phyloP scores from a whole-genome alignment of 495 filamentous ascomycete genomes.

The Staphylotrichum tortipilum region DNA sequence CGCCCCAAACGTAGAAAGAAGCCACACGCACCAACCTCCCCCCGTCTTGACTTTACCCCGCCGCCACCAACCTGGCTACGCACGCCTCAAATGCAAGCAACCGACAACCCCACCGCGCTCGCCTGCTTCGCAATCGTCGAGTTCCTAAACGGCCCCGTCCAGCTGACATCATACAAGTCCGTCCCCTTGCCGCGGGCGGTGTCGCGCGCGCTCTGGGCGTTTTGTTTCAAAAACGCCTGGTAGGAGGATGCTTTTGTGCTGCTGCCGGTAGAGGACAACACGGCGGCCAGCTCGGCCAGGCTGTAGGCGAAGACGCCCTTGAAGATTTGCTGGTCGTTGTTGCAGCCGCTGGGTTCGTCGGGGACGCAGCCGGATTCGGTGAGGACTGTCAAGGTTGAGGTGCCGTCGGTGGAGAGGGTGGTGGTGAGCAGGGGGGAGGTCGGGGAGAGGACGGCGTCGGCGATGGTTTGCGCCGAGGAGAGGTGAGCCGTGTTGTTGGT shows the following conservation, averaged over 20 bases:
- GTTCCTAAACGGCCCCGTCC: conserved; percentile 46
- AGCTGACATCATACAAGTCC: conserved; percentile 45
- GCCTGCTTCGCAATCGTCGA: conserved; percentile 49
- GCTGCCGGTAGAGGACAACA: not conserved
- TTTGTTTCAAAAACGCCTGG: conserved; percentile 42
- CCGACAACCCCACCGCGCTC: conserved; percentile 50
- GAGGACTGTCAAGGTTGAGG: no score
- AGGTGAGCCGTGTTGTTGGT: conserved; percentile 34
- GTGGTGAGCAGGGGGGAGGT: conserved; percentile 24
- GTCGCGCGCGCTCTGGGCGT: conserved; percentile 49
- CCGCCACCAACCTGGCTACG: not conserved
- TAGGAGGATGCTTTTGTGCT: no score
- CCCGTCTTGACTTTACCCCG: not conserved
- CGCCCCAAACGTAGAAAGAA: no score
- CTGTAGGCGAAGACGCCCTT: conserved; percentile 67
- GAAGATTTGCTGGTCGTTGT: conserved; percentile 55
- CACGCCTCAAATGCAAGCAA: conserved; percentile 17
- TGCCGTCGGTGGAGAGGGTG: conserved; percentile 35
- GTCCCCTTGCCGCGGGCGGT: not conserved
- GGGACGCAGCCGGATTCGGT: conserved; percentile 43
- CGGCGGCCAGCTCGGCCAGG: conserved; percentile 39
- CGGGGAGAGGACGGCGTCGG: conserved; percentile 28
- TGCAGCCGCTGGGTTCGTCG: conserved; percentile 40
- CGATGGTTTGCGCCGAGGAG: conserved; percentile 46
- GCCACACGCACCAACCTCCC: not conserved